Evolutionary conservation across 2,329 filamentous ascomycete species (phyloP), one percentile per base, ranked within the genome.

Genomic region (Claviceps humidiphila): DNA sequence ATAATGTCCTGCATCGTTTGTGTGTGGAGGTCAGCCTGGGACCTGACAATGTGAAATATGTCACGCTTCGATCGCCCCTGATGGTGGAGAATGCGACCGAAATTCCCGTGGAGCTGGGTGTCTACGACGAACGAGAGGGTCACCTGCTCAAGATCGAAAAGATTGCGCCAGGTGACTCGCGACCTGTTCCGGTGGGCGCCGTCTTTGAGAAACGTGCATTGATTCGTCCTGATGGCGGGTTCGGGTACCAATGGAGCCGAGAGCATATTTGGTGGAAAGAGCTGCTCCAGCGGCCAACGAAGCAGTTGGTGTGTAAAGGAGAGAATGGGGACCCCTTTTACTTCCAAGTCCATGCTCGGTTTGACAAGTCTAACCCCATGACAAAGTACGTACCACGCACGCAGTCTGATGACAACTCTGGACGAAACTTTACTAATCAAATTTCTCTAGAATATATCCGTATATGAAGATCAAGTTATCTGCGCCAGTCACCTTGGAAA

Each of bases 61-160:
- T 98, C 62, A 98, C 90, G 1, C 83, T 98, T 62, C 81, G 93
- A 26, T 97, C 91, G 17, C 93, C 93, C 1, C 72, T 98, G 1
- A 71, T 96, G 0, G 82, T 98, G 7, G 93, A 98, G 65, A 98
- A 98, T 67, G 87, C 93, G 57, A 98, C 93, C 0, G 89, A 98
- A 64, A 95, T 98, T 44, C 91, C 93, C 0, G 83, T 98, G 14
- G 93, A 98, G 66, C 69, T 98, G 22, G 94, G 93, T 16, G 82
- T 98, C 16, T 96, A 88, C 63, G 93, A 91, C 65, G 82, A 82
- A 0, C 81, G 88, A 56, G 85, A 95, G 53, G 90, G 90, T 0
- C 85, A 96, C 65, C 74, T 98, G 17, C 78, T 97, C 57, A 97
- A 96, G 72, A 96, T 98, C 56, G 94, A 98, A 69, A 97, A 97